Evolutionary conservation across 768 basidiomycete genomes (phyloP), one percentile per base, ranked within the genome.

Genomic region (Gymnopilus dilepis): DNA sequence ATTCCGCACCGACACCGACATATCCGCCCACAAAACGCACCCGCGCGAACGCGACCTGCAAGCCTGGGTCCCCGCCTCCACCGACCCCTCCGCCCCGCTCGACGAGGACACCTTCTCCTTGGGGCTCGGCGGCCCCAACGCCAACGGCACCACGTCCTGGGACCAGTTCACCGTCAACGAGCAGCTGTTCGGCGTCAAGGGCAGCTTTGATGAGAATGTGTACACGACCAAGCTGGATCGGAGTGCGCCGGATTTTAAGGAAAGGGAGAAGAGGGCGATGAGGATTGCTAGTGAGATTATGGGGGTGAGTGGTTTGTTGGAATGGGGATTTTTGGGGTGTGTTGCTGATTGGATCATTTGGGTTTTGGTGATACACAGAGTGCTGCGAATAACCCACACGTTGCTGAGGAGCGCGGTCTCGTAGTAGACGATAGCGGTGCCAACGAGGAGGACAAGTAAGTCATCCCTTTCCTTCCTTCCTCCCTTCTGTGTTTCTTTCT

Each of bases 401-500:
- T 99, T 52, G 88, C 90, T 42, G 97, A 99, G 75, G 97, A 99
- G 77, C 87, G 97, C 70, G 80, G 82, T 62, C 67, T 85, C 61
- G 69, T 72, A 33, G 75, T 85, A 17, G 90, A 93, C 71, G 90
- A 91, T 65, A 89, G 84, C 60, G 89, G 87, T 40, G 74, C 81
- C 59, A 95, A 96, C 72, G 97, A 99, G 78, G 97, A 99, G 76
- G 97, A 99, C 79, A 96, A 94, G 97, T 98, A 64, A 69, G 86
- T 71, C 22, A n/a, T n/a, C n/a, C n/a, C n/a, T n/a, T n/a, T n/a
- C n/a, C n/a, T n/a, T n/a, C n/a, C n/a, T n/a, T n/a, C n/a, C n/a
- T n/a, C n/a, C n/a, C n/a, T n/a, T n/a, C n/a, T n/a, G n/a, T n/a
- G n/a, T n/a, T n/a, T n/a, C n/a, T n/a, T n/a, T n/a, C n/a, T n/a